These are phyloP conservation scores for Lachancea cidri DNA, from an alignment of 805 yeast genomes.

Conservation along the genomic window DNA sequence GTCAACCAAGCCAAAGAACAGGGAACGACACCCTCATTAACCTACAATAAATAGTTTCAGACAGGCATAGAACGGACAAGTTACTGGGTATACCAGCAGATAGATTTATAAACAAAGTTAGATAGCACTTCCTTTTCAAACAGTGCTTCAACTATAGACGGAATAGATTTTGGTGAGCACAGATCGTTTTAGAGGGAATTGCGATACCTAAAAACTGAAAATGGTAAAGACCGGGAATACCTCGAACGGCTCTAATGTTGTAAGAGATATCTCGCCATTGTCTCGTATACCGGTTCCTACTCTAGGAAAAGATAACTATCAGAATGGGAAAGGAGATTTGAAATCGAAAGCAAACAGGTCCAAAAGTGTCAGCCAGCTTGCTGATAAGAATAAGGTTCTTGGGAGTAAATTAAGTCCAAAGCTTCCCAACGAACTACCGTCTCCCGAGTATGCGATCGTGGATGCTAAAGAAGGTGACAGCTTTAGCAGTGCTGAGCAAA, in stretches of 20 bases:
- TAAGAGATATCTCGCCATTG: conserved; percentile 6
- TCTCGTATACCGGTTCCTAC: conserved; percentile 2
- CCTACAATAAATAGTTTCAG: no score
- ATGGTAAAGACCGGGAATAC: conserved; percentile 4
- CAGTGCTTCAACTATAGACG: no score
- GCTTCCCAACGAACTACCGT: background rate
- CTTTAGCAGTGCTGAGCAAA: conserved; percentile 6
- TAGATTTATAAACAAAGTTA: background rate
- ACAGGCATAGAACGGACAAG: no score
- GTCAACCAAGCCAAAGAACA: background rate
- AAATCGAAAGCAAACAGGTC: conserved; percentile 5
- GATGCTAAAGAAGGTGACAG: conserved; percentile 1
- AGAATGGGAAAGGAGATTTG: conserved; percentile 1
- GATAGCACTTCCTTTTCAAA: background rate
- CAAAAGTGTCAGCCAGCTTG: conserved; percentile 7
- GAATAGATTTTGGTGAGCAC: background rate
- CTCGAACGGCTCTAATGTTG: conserved; percentile 2
- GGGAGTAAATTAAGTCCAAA: conserved; percentile 6
- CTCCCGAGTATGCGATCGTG: background rate
- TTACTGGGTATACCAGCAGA: background rate
- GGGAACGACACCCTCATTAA: background rate
- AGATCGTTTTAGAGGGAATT: background rate
- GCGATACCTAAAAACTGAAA: background rate
- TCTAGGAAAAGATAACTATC: background rate
- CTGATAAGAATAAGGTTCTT: conserved; percentile 5